Evolutionary conservation across 805 yeast species (phyloP).

Genomic region (Wickerhamiella siamensis): DNA sequence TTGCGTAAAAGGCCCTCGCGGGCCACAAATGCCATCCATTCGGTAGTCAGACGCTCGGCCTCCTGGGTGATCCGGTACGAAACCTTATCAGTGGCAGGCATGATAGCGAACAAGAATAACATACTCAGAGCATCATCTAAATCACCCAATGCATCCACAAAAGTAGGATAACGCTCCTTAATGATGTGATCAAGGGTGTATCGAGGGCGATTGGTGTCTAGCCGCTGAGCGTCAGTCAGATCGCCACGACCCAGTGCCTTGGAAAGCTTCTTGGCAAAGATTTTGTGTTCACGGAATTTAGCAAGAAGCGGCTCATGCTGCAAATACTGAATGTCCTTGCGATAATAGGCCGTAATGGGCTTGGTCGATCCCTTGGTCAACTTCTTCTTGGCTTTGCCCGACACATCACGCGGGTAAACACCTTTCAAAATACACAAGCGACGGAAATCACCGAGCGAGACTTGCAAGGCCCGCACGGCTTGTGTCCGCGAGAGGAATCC

Average conservation of each 20-base stretch:
- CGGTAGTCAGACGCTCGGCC: slow-evolving; percentile 75
- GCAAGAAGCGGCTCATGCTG: slow-evolving; percentile 87
- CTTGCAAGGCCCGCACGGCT: slow-evolving; percentile 82
- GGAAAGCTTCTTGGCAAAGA: slow-evolving; percentile 81
- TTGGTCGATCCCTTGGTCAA: slow-evolving; percentile 98
- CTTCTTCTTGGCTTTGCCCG: slow-evolving; percentile 88
- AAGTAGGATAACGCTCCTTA: slow-evolving; percentile 91
- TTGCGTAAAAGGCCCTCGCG: slow-evolving; percentile 68
- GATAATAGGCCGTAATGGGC: slow-evolving; percentile 84
- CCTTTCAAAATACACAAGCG: slow-evolving; percentile 96
- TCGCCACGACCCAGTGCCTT: slow-evolving; percentile 88
- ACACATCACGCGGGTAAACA: slow-evolving; percentile 71
- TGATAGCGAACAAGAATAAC: slow-evolving; percentile 82
- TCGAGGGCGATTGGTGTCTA: slow-evolving; percentile 67
- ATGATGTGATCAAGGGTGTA: slow-evolving; percentile 82
- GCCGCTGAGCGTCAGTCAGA: slow-evolving; percentile 68
- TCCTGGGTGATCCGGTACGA: slow-evolving; percentile 70
- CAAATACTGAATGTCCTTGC: slow-evolving; percentile 87
- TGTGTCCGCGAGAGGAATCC: slow-evolving; percentile 80
- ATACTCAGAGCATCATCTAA: slow-evolving; percentile 89
- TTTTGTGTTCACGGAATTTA: slow-evolving; percentile 89
- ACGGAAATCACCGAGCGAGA: slow-evolving; percentile 84
- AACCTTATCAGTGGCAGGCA: slow-evolving; percentile 85
- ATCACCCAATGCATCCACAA: slow-evolving; percentile 82
- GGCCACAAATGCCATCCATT: slow-evolving; percentile 91